Evolutionary conservation across 805 yeast species (phyloP), one percentile per base, ranked within the genome.

Genomic region (Cyberlindnera samutprakarnensis): DNA sequence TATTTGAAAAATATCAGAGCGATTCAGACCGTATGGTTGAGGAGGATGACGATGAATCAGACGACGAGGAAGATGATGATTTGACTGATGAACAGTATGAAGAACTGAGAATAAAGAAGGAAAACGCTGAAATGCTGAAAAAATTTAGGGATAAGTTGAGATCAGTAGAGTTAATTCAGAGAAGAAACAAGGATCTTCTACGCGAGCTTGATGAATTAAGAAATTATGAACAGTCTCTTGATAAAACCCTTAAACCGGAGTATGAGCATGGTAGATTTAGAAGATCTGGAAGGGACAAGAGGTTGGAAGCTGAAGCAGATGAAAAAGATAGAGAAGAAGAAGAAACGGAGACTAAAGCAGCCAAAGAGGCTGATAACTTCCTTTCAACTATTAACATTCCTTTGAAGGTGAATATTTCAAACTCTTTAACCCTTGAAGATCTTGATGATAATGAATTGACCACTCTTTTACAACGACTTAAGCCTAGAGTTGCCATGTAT

Each of bases 261-360:
- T 41, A 39, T 18, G 38, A 22, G 13, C 14, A 14, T 7, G 51
- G 47, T 4, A 28, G 32, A 19, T 49, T 49, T 35, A 34, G 28
- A 25, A 37, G 42, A 14, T 41, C 47, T 9, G 37, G 42, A 15
- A 36, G 51, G 17, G 36, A 46, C 30, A 44, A 39, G 28, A 37
- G 28, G 6, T 19, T 54, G 12, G 84, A 77, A 44, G 68, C 66
- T 26, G 54, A 53, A 12, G 31, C 39, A 19, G 81, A 74, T 43
- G 44, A 37, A 0, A 28, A 30, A 11, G 75, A 70, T 44, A 47
- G 59, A 32, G 53, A 55, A 28, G 62, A 57, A 14, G 68, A 61
- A 27, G 36, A 19, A 1, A 39, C 39, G 21, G 63, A 61, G 27
- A 8, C 16, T 7, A 44, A 41, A 14, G 22, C 40, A 4, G 33